phyloP scores from a whole-genome alignment of 257 asterid species.

The Solanum stenotomum region DNA sequence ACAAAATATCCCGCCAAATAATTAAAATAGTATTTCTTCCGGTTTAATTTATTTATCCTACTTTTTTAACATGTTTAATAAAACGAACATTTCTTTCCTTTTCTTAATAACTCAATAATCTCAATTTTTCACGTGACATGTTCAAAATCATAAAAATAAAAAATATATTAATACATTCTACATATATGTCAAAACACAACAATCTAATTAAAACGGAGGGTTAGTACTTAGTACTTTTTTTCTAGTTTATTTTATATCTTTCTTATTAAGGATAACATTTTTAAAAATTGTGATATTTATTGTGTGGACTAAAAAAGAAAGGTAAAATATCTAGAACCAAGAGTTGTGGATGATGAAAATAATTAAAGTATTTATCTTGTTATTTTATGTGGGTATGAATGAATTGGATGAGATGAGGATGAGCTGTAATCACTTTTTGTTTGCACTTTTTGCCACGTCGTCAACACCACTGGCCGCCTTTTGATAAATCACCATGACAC shows the following conservation, averaged over 20 bases:
- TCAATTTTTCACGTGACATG: too few relatives aligned
- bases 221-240: background rate
- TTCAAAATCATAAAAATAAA: too few relatives aligned
- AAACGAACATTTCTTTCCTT: too few relatives aligned
- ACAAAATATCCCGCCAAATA: background rate
- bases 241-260: background rate
- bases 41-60: too few relatives aligned
- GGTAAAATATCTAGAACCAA: background rate
- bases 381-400: background rate
- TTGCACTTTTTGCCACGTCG: slow-evolving; percentile 5
- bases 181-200: too few relatives aligned
- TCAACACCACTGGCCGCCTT: background rate
- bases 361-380: background rate
- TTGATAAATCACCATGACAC: background rate
- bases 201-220: background rate
- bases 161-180: too few relatives aligned
- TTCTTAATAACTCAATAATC: too few relatives aligned
- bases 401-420: background rate
- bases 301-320: background rate
- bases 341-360: background rate
- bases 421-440: background rate
- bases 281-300: background rate
- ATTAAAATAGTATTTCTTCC: background rate
- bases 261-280: background rate
- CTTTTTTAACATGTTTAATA: too few relatives aligned